phyloP scores from a whole-genome alignment of 2,329 filamentous ascomycete species.

The Cladosporium sp. region DNA sequence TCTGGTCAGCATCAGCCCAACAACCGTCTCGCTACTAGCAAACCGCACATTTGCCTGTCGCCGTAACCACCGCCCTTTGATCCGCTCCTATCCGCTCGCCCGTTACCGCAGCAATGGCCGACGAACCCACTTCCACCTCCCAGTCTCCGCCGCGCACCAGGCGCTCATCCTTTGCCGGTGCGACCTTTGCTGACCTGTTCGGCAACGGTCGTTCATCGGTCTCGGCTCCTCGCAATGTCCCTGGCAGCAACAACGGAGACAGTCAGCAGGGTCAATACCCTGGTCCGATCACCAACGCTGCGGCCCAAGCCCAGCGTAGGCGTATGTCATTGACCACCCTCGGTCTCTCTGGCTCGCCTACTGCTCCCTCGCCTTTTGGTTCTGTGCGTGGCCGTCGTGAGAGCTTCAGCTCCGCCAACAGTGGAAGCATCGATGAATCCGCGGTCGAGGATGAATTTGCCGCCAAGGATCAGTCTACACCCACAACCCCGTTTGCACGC shows the following conservation, averaged over 20 bases:
- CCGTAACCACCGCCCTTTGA: background rate
- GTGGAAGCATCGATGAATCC: slow-evolving; percentile 48
- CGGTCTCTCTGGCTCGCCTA: slow-evolving; percentile 46
- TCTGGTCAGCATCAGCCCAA: slow-evolving; percentile 16
- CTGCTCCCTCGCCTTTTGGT: slow-evolving; percentile 40
- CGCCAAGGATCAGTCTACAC: slow-evolving; percentile 45
- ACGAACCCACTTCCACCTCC: slow-evolving; percentile 42
- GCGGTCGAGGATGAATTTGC: slow-evolving; percentile 61
- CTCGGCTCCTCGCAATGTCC: slow-evolving; percentile 21
- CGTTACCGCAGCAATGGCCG: slow-evolving; percentile 31
- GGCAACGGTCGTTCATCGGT: slow-evolving; percentile 36
- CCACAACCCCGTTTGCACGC: slow-evolving; percentile 74
- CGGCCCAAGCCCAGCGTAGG: slow-evolving; percentile 50
- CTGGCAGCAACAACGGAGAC: slow-evolving; percentile 37
- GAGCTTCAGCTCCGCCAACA: slow-evolving; percentile 46
- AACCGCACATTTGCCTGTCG: slow-evolving; percentile 3
- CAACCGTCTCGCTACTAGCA: slow-evolving; percentile 4
- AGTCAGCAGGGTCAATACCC: slow-evolving; percentile 37
- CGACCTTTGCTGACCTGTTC: slow-evolving; percentile 52
- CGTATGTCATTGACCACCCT: slow-evolving; percentile 53
- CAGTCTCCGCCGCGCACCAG: slow-evolving; percentile 41
- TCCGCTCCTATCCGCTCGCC: slow-evolving; percentile 10
- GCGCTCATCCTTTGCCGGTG: slow-evolving; percentile 50
- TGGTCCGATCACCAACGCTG: slow-evolving; percentile 51
- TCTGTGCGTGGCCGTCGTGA: slow-evolving; percentile 46